Percentiles rank a stretch among this genome's conserved stretches.
Evolutionary conservation across 805 yeast genomes (phyloP).

Genomic region (Cyberlindnera suaveolens): DNA sequence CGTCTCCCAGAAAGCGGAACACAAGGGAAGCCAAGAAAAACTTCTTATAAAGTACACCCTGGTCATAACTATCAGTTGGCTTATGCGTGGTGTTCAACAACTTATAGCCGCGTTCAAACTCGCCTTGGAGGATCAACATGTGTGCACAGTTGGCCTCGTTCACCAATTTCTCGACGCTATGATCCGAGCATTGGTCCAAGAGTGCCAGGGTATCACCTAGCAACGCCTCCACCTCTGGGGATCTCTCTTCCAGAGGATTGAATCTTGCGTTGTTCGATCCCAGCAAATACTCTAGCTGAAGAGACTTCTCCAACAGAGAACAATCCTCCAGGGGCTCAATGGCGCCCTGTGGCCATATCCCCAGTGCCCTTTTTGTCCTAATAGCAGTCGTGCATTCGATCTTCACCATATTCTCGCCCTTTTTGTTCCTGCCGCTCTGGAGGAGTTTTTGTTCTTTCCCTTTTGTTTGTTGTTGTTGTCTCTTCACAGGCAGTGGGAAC

Average conservation of each 20-base stretch:
- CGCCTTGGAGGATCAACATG: background rate
- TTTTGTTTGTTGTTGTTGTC: no score
- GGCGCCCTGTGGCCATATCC: conserved; percentile 1
- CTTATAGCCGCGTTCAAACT: background rate
- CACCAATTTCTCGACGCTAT: background rate
- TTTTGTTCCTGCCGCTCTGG: no score
- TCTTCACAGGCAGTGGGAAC: no score
- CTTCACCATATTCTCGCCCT: background rate
- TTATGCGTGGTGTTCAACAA: background rate
- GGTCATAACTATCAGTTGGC: background rate
- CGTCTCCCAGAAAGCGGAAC: background rate
- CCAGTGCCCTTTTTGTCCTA: background rate
- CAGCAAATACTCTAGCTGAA: no score
- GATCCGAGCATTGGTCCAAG: no score
- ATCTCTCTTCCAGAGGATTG: no score
- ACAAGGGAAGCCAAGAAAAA: conserved; percentile 7
- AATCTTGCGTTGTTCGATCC: no score
- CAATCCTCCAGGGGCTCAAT: background rate
- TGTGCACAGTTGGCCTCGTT: background rate
- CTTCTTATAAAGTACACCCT: conserved; percentile 11
- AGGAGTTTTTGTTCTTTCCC: no score
- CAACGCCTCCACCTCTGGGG: no score
- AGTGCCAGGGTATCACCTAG: no score
- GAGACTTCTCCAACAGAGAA: background rate
- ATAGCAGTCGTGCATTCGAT: background rate